Evolutionary conservation across 352 stramenopile species (phyloP).

Genomic region (Phytophthora cactorum): DNA sequence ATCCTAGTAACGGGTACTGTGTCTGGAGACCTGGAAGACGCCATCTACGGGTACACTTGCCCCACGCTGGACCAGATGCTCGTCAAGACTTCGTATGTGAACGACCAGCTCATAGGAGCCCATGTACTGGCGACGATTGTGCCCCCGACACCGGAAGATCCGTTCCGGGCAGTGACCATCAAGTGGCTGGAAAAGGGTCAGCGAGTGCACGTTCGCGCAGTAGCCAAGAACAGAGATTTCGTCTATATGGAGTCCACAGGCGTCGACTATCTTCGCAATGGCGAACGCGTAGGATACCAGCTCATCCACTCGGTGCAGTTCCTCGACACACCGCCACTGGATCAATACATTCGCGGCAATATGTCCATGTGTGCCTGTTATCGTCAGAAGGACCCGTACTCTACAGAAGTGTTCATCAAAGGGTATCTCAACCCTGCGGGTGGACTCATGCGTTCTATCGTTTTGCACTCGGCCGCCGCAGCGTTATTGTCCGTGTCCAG

Average conservation of each 20-base stretch:
- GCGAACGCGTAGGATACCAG: conserved; percentile 57
- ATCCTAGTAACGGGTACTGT: conserved; percentile 47
- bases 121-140: conserved; percentile 53
- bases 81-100: conserved; percentile 28
- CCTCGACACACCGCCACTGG: conserved; percentile 39
- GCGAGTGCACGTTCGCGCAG: conserved; percentile 38
- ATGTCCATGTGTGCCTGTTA: conserved; percentile 60
- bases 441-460: conserved; percentile 45
- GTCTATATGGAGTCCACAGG: conserved; percentile 61
- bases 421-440: conserved; percentile 41
- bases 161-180: conserved; percentile 47
- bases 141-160: conserved; percentile 34
- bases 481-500: conserved; percentile 39
- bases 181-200: conserved; percentile 62
- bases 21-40: conserved; percentile 50
- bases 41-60: conserved; percentile 49
- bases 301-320: conserved; percentile 64
- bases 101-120: conserved; percentile 46
- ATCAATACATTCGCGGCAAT: conserved; percentile 44
- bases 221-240: conserved; percentile 59
- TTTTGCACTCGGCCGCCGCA: conserved; percentile 38
- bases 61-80: conserved; percentile 45
- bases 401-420: conserved; percentile 55
- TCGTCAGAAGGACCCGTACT: conserved; percentile 47
- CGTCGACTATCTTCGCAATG: conserved; percentile 47